Evolutionary conservation across 2,329 filamentous ascomycete genomes (phyloP).

Genomic region (Gliomastix tumulicola): DNA sequence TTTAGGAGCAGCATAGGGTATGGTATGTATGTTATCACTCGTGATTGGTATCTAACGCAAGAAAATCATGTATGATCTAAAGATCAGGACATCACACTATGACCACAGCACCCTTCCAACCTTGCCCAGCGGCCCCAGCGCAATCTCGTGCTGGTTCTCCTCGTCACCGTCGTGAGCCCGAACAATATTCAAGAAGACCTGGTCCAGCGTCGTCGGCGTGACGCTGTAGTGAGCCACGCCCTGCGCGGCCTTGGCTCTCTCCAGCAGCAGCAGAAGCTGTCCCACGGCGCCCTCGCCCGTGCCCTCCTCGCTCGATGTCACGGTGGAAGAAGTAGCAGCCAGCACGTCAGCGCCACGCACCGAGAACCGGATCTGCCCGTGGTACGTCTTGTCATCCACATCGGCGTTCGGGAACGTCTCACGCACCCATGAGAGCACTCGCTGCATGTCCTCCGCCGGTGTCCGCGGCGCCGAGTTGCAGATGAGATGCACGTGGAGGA

Average conservation of each 20-base stretch:
- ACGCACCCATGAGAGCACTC: slow-evolving; percentile 59
- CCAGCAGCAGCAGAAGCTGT: slow-evolving; percentile 57
- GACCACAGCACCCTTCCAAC: neutral
- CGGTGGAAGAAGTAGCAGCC: neutral
- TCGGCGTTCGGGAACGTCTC: slow-evolving; percentile 54
- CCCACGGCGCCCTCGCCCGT: slow-evolving; percentile 41
- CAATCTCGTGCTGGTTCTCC: neutral
- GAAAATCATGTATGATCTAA: too few species aligned
- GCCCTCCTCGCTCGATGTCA: too few species aligned
- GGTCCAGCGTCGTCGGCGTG: slow-evolving; percentile 69
- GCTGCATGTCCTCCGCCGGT: slow-evolving; percentile 57
- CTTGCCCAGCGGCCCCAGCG: neutral
- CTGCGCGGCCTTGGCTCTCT: slow-evolving; percentile 54
- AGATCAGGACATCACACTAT: too few species aligned
- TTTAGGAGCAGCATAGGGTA: too few species aligned
- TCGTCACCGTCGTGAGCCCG: neutral
- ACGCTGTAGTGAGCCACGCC: slow-evolving; percentile 74
- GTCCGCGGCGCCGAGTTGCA: slow-evolving; percentile 69
- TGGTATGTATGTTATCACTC: too few species aligned
- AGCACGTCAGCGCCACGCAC: slow-evolving; percentile 47
- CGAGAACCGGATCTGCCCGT: slow-evolving; percentile 79
- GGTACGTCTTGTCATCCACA: slow-evolving; percentile 68
- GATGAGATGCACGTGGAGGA: slow-evolving; percentile 76
- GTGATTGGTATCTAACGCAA: too few species aligned
- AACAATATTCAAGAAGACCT: slow-evolving; percentile 52